Base-by-base conservation (phyloP, 2,329 filamentous ascomycete genomes). In the Diaporthe sp. region DNA sequence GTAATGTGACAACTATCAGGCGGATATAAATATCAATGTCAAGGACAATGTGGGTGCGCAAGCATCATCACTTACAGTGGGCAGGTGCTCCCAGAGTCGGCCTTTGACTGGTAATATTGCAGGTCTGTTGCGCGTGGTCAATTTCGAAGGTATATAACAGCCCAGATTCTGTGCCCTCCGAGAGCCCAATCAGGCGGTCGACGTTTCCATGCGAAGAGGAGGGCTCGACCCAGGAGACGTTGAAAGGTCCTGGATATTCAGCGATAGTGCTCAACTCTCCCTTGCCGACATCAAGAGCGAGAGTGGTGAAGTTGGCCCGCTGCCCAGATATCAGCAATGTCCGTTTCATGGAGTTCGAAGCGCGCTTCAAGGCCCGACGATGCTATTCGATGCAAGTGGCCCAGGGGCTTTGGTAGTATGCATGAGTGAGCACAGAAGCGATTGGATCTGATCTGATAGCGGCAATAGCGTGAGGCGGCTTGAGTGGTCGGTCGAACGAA, bases 141-240 rank as follows among this genome's bases (percentile, higher is more conserved):
- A 63, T 63, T n/a, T 63, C 59, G 59, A 63, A 63, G 2, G 59
- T 63, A 39, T 63, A 63, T 12, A 63, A 9, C 5, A 63, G 39
- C 2, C 59, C 59, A 9, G 39, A 32, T 22, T 63, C 59, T 6
- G 15, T 22, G 27, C 39, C 59, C 59, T 63, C 59, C 4, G 59
- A 63, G 19, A 63, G 17, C 2, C 39, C 59, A 32, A 63, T 6
- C 19, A 63, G 39, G 19, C 59, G 17, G 17, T 63, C 59, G 17
- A 47, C 27, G 15, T 47, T 25, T n/a, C 59, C 59, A 22, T 47
- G 25, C 39, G 59, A 63, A 63, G 37, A 32, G 4, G 19, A 47
- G 39, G 59, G 59, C 59, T 63, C 59, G n/a, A 63, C 39, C 59
- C 39, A 63, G 10, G 59, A 63, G 19, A 17, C 59, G 15, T 63